Percentiles rank a stretch among this genome's conserved stretches.
Conservation (phyloP, 805 yeast genomes). For the Myxozyma mucilagina region DNA sequence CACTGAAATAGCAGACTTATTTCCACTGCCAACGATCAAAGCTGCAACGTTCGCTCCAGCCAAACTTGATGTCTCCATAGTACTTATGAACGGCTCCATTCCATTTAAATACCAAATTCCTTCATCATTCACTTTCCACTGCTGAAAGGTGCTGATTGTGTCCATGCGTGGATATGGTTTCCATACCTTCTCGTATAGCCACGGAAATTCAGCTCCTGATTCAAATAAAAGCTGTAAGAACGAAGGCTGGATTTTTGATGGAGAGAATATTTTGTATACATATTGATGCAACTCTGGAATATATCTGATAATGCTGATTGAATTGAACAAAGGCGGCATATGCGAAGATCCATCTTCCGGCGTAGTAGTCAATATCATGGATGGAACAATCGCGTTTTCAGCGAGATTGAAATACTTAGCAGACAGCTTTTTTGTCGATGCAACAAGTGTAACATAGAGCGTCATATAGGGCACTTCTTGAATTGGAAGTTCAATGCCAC, state of each 20-base stretch:
- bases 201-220: slow-evolving; percentile 33
- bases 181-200: slow-evolving; percentile 46
- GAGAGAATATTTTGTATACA: slow-evolving; percentile 49
- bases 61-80: slow-evolving; percentile 54
- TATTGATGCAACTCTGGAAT: slow-evolving; percentile 37
- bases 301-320: slow-evolving; percentile 41
- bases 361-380: slow-evolving; percentile 30
- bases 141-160: slow-evolving; percentile 39
- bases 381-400: slow-evolving; percentile 21
- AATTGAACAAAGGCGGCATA: slow-evolving; percentile 39
- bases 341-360: slow-evolving; percentile 27
- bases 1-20: slow-evolving; percentile 18
- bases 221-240: slow-evolving; percentile 36
- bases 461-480: slow-evolving; percentile 43
- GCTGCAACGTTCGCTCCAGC: slow-evolving; percentile 55
- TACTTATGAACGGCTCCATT: slow-evolving; percentile 51
- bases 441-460: slow-evolving; percentile 45
- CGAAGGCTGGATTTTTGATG: slow-evolving; percentile 30
- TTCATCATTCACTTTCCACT: slow-evolving; percentile 37
- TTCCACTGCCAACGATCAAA: slow-evolving; percentile 36
- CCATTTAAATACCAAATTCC: slow-evolving; percentile 48
- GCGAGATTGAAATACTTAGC: slow-evolving; percentile 32
- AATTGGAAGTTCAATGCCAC: slow-evolving; percentile 8
- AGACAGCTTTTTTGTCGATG: slow-evolving; percentile 34
- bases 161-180: slow-evolving; percentile 47